Percentiles rank a stretch among this genome's conserved stretches.
These are phyloP conservation scores for Eucalyptus tenuipes DNA, from an alignment of 345 rosid genomes.

Conservation along the genomic window DNA sequence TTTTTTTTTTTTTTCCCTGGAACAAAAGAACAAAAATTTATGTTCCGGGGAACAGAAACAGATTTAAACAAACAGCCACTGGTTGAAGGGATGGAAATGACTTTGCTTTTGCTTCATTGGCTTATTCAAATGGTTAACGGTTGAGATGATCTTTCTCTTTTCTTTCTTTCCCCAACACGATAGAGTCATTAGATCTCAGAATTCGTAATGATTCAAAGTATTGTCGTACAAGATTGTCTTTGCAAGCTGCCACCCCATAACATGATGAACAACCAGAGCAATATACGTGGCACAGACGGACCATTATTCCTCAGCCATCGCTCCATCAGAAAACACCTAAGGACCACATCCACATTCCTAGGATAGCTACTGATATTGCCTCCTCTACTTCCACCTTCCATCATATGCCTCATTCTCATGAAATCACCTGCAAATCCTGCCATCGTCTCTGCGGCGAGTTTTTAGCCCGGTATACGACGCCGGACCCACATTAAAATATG, in stretches of 20 bases:
- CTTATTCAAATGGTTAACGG: not conserved
- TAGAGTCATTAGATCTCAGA: not conserved
- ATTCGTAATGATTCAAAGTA: not conserved
- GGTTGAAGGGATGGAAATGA: no score
- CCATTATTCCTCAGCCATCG: not conserved
- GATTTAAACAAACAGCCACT: no score
- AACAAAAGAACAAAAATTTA: no score
- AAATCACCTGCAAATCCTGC: not conserved
- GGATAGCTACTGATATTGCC: not conserved
- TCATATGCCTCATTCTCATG: not conserved
- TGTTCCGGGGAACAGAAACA: no score
- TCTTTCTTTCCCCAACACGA: not conserved
- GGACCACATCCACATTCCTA: not conserved
- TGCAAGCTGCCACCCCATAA: not conserved
- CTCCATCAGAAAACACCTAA: not conserved
- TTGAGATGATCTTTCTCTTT: no score
- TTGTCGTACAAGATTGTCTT: not conserved
- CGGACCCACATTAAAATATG: not conserved
- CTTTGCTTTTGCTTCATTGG: not conserved
- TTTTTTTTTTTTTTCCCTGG: no score
- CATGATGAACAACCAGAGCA: not conserved
- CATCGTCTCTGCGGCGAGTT: not conserved
- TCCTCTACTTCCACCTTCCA: not conserved
- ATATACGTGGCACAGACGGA: accelerated
- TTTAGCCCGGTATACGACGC: not conserved